Evolutionary conservation across 139 green algal species (phyloP), one percentile per base, ranked within the genome.

Genomic region (Haematococcus sp.): DNA sequence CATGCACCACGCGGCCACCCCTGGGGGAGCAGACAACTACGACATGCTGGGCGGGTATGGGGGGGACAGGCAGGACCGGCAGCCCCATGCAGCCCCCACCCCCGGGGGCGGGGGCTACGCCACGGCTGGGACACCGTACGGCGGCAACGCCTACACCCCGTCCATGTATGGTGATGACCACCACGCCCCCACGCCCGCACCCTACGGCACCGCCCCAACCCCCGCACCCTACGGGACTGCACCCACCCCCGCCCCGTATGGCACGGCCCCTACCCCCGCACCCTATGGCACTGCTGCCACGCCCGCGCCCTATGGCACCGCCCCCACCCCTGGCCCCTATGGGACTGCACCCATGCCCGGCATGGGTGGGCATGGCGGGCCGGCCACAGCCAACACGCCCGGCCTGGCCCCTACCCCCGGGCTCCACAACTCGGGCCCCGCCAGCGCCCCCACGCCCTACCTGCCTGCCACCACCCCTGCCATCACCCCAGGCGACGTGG

Each of bases 401-500:
- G 55, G 69, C n/a, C 3, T 75, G 51, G 49, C 76, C 43, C 69
- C 64, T 30, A 78, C 76, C 4, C 76, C 76, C 56, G 54, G 63
- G 33, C 40, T 74, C 46, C 5, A 30, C 40, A 54, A 28, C 67
- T 58, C 68, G 71, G 55, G 31, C 67, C 74, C 31, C 35, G 75
- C 67, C 56, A 49, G 40, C 27, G 74, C 74, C 19, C 55, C 64
- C 31, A 82, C 76, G 2, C 76, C 76, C 25, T 82, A 82, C 71
- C 40, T 82, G 32, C 40, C 70, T 17, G 63, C 70, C 25, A 67
- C 74, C 70, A 82, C 76, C 16, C 70, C 70, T 1, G 76, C 76
- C 40, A 67, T 78, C 64, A 82, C 76, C 15, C 76, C 76, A 0
- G 71, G 63, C 11, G 68, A 77, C 76, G 77, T 70, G n/a, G 70